phyloP scores from a whole-genome alignment of 495 filamentous ascomycete genomes.

The Thermothielavioides terrestris region DNA sequence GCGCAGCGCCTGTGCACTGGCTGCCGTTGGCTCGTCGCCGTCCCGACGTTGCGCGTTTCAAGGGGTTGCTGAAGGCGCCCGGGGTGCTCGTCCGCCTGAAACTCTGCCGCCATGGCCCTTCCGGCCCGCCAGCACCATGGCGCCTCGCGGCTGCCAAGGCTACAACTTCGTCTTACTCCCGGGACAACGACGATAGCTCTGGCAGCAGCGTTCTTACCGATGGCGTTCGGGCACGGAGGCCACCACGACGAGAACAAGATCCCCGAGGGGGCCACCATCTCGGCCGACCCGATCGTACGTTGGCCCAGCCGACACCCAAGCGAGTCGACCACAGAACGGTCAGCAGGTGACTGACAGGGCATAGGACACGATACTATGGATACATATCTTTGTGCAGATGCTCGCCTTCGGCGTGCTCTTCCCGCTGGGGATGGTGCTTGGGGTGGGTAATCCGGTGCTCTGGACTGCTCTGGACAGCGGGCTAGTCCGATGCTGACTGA shows the following conservation, averaged over 20 bases:
- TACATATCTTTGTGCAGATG: constrained; percentile 85
- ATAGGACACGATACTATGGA: constrained; percentile 81
- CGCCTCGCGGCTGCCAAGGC: constrained; percentile 1
- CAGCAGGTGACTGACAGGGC: neutral
- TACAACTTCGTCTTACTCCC: constrained; percentile 8
- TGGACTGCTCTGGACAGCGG: neutral
- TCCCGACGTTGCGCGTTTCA: too few relatives aligned
- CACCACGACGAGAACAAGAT: constrained; percentile 68
- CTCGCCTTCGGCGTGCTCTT: constrained; percentile 85
- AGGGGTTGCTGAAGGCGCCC: too few relatives aligned
- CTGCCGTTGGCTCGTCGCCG: neutral
- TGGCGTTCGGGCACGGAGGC: constrained; percentile 53
- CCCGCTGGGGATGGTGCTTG: constrained; percentile 90
- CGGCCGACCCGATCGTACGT: constrained; percentile 79
- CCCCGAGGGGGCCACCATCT: constrained; percentile 64
- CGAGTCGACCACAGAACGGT: neutral
- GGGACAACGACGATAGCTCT: constrained; percentile 8
- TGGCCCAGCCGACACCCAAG: too few relatives aligned
- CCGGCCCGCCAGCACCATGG: neutral
- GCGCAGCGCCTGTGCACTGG: neutral
- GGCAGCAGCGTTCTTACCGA: constrained; percentile 26
- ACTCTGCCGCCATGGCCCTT: constrained; percentile 16
- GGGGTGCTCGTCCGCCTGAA: constrained; percentile 7
- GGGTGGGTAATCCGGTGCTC: constrained; percentile 44
- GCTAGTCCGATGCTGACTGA: too few relatives aligned